Evolutionary conservation across 768 basidiomycete genomes (phyloP), one percentile per base, ranked within the genome.

Genomic region (Amanita polypyramis): DNA sequence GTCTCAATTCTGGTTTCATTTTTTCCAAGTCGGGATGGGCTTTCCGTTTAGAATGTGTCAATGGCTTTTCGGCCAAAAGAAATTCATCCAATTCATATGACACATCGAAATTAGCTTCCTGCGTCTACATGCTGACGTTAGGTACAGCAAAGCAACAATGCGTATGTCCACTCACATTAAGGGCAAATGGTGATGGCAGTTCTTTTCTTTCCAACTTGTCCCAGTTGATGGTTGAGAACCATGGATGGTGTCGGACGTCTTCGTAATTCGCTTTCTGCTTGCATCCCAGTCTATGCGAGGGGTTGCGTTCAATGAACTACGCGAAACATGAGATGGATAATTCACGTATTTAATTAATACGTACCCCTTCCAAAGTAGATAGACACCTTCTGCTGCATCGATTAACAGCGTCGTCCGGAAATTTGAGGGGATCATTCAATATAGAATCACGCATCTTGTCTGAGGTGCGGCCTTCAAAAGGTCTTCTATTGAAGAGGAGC

Each of bases 51-150:
- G 86, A 74, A 53, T 94, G 92, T 48, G 91, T 96, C 47, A 98
- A 68, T n/a, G 95, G 95, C 62, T 97, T 97, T 67, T 98, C 95
- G 45, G 94, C 94, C 76, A 98, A 79, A 59, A 99, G 65, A 58
- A 98, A 86, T 63, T 99, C 96, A 61, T 99, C 94, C 8, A 99
- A 77, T 68, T 98, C 96, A 59, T 98, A 93, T 30, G 91, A 82
- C 32, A 96, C 85, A 60, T 99, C 95, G 64, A 98, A 99, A 64
- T 99, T 98, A n/a, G 93, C 89, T 65, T 85, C 85, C 62, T 94
- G 93, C 65, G 85, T 80, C 94, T 99, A 59, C 51, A 1, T n/a
- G 27, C 27, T 17, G 14, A 14, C 19, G 19, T 44, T 10, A 35
- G 43, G 43, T 36, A 17, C 15, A 30, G 30, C 14, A 34, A 17